These are phyloP conservation scores for Luvunga scandens DNA, from an alignment of 345 rosid genomes.

Conservation along the genomic window DNA sequence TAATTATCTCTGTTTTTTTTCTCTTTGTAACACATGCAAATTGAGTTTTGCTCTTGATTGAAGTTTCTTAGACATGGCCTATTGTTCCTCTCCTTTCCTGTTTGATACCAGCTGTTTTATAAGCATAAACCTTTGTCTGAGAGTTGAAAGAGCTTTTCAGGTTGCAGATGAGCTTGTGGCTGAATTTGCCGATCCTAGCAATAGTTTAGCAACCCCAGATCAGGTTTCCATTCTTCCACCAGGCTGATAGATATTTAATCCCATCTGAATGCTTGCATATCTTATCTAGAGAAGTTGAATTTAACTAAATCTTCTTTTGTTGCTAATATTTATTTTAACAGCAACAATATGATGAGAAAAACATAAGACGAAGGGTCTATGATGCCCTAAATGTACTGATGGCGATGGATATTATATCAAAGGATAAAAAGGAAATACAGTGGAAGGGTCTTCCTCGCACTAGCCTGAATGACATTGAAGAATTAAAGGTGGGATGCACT, in stretches of 20 bases:
- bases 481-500: slow-evolving; percentile 68
- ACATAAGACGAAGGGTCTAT: slow-evolving; percentile 95
- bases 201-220: slow-evolving; percentile 72
- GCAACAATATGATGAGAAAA: slow-evolving; percentile 99
- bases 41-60: background rate
- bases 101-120: background rate
- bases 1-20: background rate
- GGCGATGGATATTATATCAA: slow-evolving; percentile 99
- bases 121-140: slow-evolving; percentile 26
- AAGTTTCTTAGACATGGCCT: background rate
- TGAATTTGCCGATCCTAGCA: slow-evolving; percentile 87
- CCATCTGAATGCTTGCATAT: slow-evolving; percentile 1
- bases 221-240: slow-evolving; percentile 51
- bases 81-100: background rate
- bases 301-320: background rate
- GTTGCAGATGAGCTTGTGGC: slow-evolving; percentile 99
- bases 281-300: slow-evolving; percentile 4
- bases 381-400: slow-evolving; percentile 98
- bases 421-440: slow-evolving; percentile 94
- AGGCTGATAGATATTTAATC: background rate
- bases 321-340: slow-evolving; percentile 28
- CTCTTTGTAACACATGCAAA: background rate
- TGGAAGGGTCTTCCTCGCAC: slow-evolving; percentile 99
- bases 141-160: slow-evolving; percentile 47
- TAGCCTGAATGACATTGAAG: slow-evolving; percentile 88